Evolutionary conservation across 1,284 basidiomycete species (phyloP).

Genomic region (Somion occarium): DNA sequence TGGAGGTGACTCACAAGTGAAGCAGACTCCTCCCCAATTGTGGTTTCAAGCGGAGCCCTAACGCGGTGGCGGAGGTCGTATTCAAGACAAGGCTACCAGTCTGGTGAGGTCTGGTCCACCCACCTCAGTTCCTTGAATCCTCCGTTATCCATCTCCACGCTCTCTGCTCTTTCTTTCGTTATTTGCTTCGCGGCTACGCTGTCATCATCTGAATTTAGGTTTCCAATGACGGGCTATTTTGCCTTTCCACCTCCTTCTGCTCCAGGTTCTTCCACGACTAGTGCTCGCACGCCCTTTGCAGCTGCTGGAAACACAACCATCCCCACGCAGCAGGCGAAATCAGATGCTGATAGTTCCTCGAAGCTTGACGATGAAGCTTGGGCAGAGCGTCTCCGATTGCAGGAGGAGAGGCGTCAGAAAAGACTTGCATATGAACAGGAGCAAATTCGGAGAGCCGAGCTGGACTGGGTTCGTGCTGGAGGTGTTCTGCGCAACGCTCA

Average conservation of each 20-base stretch:
- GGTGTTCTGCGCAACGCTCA: slow-evolving; percentile 46
- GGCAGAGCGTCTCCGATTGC: neutral
- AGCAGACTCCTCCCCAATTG: too few relatives aligned
- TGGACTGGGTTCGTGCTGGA: slow-evolving; percentile 55
- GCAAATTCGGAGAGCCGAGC: slow-evolving; percentile 38
- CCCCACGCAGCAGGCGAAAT: neutral
- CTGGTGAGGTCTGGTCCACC: too few relatives aligned
- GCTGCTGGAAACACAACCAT: neutral
- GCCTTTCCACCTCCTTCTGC: neutral
- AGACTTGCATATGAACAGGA: slow-evolving; percentile 26
- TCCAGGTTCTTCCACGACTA: neutral
- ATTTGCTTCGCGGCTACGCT: too few relatives aligned
- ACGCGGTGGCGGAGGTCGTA: too few relatives aligned
- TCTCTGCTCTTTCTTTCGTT: too few relatives aligned
- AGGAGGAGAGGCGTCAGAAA: slow-evolving; percentile 18
- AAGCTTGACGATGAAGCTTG: neutral
- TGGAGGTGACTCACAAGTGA: neutral
- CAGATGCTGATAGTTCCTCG: neutral
- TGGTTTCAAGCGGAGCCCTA: too few relatives aligned
- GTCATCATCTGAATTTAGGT: too few relatives aligned
- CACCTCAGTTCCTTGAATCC: too few relatives aligned
- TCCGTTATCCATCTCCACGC: too few relatives aligned
- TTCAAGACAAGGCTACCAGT: too few relatives aligned
- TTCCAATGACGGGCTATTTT: neutral
- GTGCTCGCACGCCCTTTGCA: neutral